These are phyloP conservation scores for Rusavskia elegans DNA, from an alignment of 495 filamentous ascomycete genomes.

Conservation along the genomic window DNA sequence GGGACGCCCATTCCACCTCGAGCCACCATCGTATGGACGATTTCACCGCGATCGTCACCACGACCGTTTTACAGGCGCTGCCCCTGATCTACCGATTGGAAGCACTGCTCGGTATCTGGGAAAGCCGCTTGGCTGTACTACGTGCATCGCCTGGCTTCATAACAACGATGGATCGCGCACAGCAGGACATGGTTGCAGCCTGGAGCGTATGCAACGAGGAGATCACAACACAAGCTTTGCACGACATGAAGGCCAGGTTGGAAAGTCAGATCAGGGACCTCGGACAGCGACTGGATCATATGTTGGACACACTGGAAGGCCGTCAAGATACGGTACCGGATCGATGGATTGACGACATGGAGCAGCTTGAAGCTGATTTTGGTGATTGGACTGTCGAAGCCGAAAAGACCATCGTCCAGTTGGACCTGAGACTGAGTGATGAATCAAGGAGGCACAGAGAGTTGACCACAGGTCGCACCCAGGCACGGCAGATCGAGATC, in stretches of 20 bases:
- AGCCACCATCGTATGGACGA: constrained; percentile 56
- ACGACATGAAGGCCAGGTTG: constrained; percentile 42
- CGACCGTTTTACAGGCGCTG: constrained; percentile 70
- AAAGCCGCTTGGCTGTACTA: constrained; percentile 55
- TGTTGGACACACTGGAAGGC: constrained; percentile 75
- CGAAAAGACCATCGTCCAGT: constrained; percentile 14
- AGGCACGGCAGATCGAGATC: too few species aligned
- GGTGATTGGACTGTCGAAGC: constrained; percentile 54
- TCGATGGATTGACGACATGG: constrained; percentile 72
- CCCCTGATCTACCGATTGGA: constrained; percentile 64
- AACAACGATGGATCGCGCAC: constrained; percentile 43
- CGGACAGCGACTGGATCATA: constrained; percentile 59
- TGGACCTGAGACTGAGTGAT: too few species aligned
- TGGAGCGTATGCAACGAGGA: constrained; percentile 34
- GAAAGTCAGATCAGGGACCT: constrained; percentile 51
- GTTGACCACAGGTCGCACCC: too few species aligned
- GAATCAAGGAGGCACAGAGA: too few species aligned
- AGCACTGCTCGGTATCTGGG: constrained; percentile 58
- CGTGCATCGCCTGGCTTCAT: constrained; percentile 55
- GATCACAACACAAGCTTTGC: neutral
- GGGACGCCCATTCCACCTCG: constrained; percentile 55
- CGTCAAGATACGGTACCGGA: constrained; percentile 71
- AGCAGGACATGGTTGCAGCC: constrained; percentile 45
- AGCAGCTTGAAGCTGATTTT: constrained; percentile 66
- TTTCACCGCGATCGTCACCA: constrained; percentile 76